These are phyloP conservation scores for Rhizophagus clarus DNA, from an alignment of 192 early-diverging fungal genomes.

Conservation along the genomic window DNA sequence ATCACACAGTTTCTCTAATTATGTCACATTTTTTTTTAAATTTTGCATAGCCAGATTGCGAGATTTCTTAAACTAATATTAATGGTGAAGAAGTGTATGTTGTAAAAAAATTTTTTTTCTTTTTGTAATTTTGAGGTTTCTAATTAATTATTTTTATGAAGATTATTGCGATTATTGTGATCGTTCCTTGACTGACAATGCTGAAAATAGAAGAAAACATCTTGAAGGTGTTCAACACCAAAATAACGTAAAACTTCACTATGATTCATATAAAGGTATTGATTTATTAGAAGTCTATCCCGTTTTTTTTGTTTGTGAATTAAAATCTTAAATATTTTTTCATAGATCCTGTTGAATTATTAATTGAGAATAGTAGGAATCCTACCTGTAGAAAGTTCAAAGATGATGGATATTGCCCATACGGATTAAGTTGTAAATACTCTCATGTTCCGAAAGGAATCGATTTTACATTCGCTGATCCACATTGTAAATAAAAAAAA, in stretches of 20 bases:
- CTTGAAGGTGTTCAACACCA: slow-evolving; percentile 38
- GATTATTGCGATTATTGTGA: slow-evolving; percentile 50
- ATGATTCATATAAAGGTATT: slow-evolving; percentile 44
- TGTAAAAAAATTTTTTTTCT: background rate
- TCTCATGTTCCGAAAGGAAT: slow-evolving; percentile 38
- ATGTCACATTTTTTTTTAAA: no score
- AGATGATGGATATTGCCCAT: slow-evolving; percentile 39
- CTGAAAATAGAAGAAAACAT: slow-evolving; percentile 42
- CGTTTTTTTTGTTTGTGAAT: background rate
- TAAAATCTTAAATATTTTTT: background rate
- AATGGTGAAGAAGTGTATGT: slow-evolving; percentile 7
- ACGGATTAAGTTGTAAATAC: slow-evolving; percentile 41
- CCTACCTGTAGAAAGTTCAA: slow-evolving; percentile 40
- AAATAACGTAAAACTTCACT: slow-evolving; percentile 37
- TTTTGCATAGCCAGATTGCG: no score
- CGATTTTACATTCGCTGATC: slow-evolving; percentile 27
- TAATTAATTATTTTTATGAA: background rate
- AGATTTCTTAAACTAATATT: no score
- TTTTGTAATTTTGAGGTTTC: background rate
- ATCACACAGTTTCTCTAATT: no score
- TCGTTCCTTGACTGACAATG: slow-evolving; percentile 47
- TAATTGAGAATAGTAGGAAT: slow-evolving; percentile 41
- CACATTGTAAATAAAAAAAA: slow-evolving; percentile 9
- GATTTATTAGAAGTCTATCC: background rate
- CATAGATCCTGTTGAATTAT: slow-evolving; percentile 38